phyloP scores from a whole-genome alignment of 805 yeast genomes.

The Debaryomyces prosopidis region DNA sequence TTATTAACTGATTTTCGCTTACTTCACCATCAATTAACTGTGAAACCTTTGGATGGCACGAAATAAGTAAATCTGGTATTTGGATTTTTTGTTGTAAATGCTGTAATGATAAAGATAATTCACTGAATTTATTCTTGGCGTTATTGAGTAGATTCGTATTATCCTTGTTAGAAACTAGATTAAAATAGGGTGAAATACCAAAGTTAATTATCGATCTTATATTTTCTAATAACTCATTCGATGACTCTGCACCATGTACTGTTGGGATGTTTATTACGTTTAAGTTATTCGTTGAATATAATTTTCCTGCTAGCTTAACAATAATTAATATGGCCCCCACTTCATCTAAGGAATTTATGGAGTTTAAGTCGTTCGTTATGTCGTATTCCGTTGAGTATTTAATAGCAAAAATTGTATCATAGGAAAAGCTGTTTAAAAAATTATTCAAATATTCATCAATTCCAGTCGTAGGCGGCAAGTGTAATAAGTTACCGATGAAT shows the following conservation, averaged over 20 bases:
- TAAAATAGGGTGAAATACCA: conserved; percentile 73
- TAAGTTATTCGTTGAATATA: conserved; percentile 25
- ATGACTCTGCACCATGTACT: conserved; percentile 7
- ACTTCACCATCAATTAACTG: conserved; percentile 17
- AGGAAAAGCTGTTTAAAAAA: conserved; percentile 19
- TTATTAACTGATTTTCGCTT: conserved; percentile 36
- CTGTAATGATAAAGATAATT: conserved; percentile 64
- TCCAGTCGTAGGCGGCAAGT: conserved; percentile 7
- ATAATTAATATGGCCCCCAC: conserved; percentile 31
- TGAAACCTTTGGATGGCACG: conserved; percentile 52
- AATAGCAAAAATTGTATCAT: conserved; percentile 22
- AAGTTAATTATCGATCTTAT: conserved; percentile 59
- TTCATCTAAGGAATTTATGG: conserved; percentile 3
- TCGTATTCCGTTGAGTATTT: conserved; percentile 9
- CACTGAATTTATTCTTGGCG: conserved; percentile 66
- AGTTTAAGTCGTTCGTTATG: conserved; percentile 9
- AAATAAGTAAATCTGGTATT: conserved; percentile 58
- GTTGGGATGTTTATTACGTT: conserved; percentile 37
- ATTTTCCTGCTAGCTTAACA: conserved; percentile 42
- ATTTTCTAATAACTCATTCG: conserved; percentile 43
- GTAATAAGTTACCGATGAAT: conserved; percentile 5
- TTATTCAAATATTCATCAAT: conserved; percentile 7
- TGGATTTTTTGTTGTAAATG: conserved; percentile 68
- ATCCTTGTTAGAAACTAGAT: conserved; percentile 34
- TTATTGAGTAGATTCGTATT: conserved; percentile 9